Percentiles rank a stretch among this genome's conserved stretches.
phyloP scores from a whole-genome alignment of 805 yeast genomes.

The Myxozyma melibiosi region DNA sequence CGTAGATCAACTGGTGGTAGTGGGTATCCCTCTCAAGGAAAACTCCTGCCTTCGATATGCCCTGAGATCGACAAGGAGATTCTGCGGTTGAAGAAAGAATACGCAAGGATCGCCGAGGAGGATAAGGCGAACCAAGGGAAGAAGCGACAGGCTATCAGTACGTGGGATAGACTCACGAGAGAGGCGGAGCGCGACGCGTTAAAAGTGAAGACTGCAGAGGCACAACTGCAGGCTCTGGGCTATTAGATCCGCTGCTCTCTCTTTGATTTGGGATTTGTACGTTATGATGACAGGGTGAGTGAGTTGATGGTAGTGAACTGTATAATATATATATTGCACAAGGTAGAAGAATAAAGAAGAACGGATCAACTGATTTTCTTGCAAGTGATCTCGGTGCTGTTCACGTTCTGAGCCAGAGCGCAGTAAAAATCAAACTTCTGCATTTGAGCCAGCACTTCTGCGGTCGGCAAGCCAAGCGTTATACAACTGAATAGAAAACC shows the following conservation, averaged over 20 bases:
- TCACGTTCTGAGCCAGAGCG: slow-evolving; percentile 22
- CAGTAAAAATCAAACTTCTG: slow-evolving; percentile 29
- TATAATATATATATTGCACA: slow-evolving; percentile 4
- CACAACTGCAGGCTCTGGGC: slow-evolving; percentile 25
- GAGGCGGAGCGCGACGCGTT: slow-evolving; percentile 25
- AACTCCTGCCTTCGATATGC: slow-evolving; percentile 25
- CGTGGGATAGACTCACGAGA: slow-evolving; percentile 25
- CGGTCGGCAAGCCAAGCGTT: slow-evolving; percentile 20
- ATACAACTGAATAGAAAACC: slow-evolving; percentile 11
- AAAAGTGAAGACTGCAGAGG: slow-evolving; percentile 26
- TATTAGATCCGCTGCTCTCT: not conserved
- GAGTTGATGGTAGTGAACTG: too few relatives aligned
- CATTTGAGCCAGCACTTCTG: slow-evolving; percentile 26
- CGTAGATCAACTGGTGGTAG: slow-evolving; percentile 5
- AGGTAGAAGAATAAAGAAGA: not conserved
- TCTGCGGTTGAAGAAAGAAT: slow-evolving; percentile 18
- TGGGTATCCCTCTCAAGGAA: slow-evolving; percentile 2
- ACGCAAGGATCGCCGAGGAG: slow-evolving; percentile 16
- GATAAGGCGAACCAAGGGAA: slow-evolving; percentile 13
- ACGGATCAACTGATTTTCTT: slow-evolving; percentile 10
- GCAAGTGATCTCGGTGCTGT: slow-evolving; percentile 28
- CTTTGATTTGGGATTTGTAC: not conserved
- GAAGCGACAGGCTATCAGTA: slow-evolving; percentile 22
- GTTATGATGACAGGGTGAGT: not conserved
- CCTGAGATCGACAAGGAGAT: slow-evolving; percentile 29